Evolutionary conservation across 2,329 filamentous ascomycete genomes (phyloP), one percentile per base, ranked within the genome.

Genomic region (Scedosporium minutisporum): DNA sequence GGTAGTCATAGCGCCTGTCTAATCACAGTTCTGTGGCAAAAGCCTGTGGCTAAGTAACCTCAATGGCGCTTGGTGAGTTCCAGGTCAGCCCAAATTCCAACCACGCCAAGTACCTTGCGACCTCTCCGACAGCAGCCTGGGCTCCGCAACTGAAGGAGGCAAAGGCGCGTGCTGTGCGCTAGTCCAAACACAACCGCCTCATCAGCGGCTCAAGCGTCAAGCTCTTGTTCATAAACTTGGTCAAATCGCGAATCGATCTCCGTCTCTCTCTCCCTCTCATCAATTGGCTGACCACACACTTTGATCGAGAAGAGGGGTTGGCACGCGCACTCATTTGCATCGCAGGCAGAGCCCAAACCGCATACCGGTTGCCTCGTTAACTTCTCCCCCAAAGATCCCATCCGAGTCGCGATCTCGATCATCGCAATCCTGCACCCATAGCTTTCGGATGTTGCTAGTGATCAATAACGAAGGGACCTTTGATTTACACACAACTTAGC

Each of bases 241-340:
- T 18, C 42, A 18, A 46, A 16, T 53, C 48, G n/a, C 48, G 23
- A 53, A 12, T 53, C 12, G n/a, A 12, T 53, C 48, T 53, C 9
- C 14, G 44, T 53, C 21, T 53, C 23, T 4, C 21, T 53, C 23
- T 53, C 10, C n/a, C n/a, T n/a, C n/a, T n/a, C 1, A 5, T 53
- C 48, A 21, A 9, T 53, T 12, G 21, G 10, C 48, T 53, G n/a
- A 21, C 25, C 16, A 7, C 14, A 10, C 23, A 18, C 53, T 61
- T 51, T 27, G 44, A 42, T 33, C 57, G 25, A 55, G 44, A 62
- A 62, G 51, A 27, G 42, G 60, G 58, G 25, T 55, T 16, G 42
- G 21, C 60, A 53, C 38, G 42, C 42, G 12, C 60, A 29, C 33
- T 29, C 51, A 57, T 57, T 51, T 18, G 51, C 44, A 53, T 55